Evolutionary conservation across 2,329 filamentous ascomycete species (phyloP).

Genomic region (Talaromyces sp.): DNA sequence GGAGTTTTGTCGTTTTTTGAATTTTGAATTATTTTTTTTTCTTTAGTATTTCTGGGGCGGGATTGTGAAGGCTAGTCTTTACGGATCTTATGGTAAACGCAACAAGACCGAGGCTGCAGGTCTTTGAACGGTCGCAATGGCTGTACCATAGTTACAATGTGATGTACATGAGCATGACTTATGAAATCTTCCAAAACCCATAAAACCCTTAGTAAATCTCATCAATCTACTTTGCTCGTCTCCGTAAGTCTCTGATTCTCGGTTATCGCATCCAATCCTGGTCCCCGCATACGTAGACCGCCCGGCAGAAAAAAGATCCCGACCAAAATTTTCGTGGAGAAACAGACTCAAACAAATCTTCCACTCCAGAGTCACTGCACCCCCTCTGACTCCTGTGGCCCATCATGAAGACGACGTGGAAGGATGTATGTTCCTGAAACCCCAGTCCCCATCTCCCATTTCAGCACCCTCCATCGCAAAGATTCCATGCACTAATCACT

Average conservation of each 20-base stretch:
- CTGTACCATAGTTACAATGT: slow-evolving; percentile 28
- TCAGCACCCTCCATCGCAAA: not conserved
- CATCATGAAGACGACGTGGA: slow-evolving; percentile 64
- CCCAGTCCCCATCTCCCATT: not conserved
- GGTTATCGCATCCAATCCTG: slow-evolving; percentile 24
- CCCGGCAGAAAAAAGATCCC: slow-evolving; percentile 29
- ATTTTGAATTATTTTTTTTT: slow-evolving; percentile 32
- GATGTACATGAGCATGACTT: slow-evolving; percentile 19
- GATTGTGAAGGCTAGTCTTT: slow-evolving; percentile 21
- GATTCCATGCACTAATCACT: slow-evolving; percentile 32
- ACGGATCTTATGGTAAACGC: slow-evolving; percentile 17
- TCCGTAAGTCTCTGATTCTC: slow-evolving; percentile 6
- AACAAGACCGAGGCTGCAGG: slow-evolving; percentile 5
- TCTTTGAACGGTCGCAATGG: slow-evolving; percentile 11
- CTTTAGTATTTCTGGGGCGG: slow-evolving; percentile 28
- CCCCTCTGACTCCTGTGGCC: slow-evolving; percentile 31
- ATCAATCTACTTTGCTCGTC: not conserved
- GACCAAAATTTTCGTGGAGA: slow-evolving; percentile 31
- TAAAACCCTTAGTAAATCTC: not conserved
- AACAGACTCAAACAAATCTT: slow-evolving; percentile 25
- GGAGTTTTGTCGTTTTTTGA: slow-evolving; percentile 37
- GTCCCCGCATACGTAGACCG: slow-evolving; percentile 24
- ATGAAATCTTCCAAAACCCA: not conserved
- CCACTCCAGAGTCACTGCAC: slow-evolving; percentile 30
- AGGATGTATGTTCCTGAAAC: slow-evolving; percentile 48